A percentile compares a stretch with the other conserved stretches of the same genome.
phyloP scores from a whole-genome alignment of 1,139 yeast genomes.

The Waltiozyma sp. region DNA sequence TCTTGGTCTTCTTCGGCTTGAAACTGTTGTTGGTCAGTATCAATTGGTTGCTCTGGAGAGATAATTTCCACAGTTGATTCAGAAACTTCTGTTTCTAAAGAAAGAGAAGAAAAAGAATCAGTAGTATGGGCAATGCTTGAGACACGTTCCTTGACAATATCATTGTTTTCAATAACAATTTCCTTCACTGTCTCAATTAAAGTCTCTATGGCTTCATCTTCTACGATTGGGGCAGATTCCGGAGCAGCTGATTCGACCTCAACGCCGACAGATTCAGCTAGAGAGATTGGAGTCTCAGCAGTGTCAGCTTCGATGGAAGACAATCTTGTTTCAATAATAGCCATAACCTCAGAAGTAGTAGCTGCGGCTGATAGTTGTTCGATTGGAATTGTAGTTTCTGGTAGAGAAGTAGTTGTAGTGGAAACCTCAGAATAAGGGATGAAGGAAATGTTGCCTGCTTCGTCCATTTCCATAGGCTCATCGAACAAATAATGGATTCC shows the following conservation, averaged over 20 bases:
- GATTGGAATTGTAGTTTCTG: neutral
- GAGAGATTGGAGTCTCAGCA: neutral
- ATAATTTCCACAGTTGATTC: neutral
- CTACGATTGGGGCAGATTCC: too few species aligned
- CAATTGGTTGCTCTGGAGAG: neutral
- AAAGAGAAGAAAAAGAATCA: neutral
- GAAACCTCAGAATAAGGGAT: neutral
- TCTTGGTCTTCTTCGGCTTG: too few species aligned
- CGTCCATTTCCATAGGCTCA: conserved; percentile 3
- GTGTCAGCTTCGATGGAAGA: neutral
- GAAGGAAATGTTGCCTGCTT: neutral
- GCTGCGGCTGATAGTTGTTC: neutral
- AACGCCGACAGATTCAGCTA: too few species aligned
- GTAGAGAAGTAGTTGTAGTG: neutral
- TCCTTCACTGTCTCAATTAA: conserved; percentile 5
- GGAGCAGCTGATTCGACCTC: too few species aligned
- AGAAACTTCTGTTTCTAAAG: neutral
- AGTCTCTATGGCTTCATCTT: conserved; percentile 2
- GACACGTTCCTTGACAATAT: conserved; percentile 9
- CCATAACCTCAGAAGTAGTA: neutral
- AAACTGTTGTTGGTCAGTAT: neutral
- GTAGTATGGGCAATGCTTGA: neutral
- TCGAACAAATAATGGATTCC: conserved; percentile 10
- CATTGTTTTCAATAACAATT: conserved; percentile 11
- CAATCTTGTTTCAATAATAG: neutral